Conservation (phyloP, 305 asterid genomes). For the Lippia alba region DNA sequence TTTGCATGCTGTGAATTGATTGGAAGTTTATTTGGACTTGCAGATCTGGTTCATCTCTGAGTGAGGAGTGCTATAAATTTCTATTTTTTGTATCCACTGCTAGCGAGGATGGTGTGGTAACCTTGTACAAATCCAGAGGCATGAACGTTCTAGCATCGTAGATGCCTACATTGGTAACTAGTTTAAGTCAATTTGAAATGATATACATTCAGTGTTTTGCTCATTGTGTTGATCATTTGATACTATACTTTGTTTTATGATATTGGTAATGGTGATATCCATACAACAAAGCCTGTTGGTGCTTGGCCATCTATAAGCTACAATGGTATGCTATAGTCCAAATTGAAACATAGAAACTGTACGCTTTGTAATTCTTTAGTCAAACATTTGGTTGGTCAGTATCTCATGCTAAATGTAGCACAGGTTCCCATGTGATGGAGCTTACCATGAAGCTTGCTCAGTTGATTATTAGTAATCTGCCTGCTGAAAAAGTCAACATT, state of each 20-base stretch:
- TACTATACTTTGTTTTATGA: conserved; percentile 1
- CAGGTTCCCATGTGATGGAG: conserved; percentile 57
- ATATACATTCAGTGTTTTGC: not conserved
- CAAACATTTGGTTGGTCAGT: conserved; percentile 11
- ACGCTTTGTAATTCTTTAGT: conserved; percentile 8
- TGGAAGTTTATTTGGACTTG: conserved; percentile 31
- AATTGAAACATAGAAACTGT: conserved; percentile 15
- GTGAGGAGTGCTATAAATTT: conserved; percentile 83
- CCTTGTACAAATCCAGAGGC: conserved; percentile 69
- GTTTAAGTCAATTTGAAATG: not conserved
- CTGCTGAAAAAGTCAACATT: too few relatives aligned
- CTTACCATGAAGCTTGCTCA: too few relatives aligned
- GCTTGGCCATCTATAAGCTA: conserved; percentile 6
- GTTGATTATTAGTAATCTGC: too few relatives aligned
- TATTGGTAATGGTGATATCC: conserved; percentile 22
- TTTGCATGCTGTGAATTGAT: conserved; percentile 25
- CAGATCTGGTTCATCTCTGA: conserved; percentile 60
- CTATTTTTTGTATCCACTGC: conserved; percentile 66
- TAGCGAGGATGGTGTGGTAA: conserved; percentile 57
- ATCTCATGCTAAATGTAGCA: conserved; percentile 34
- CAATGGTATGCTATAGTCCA: not conserved
- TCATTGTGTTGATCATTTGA: not conserved
- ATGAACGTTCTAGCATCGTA: conserved; percentile 65
- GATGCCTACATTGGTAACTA: conserved; percentile 68
- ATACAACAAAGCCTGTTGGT: conserved; percentile 8